A percentile compares a stretch with the other conserved stretches of the same genome.
Conservation (phyloP, 2,329 filamentous ascomycete genomes). For the Botrytis elliptica region DNA sequence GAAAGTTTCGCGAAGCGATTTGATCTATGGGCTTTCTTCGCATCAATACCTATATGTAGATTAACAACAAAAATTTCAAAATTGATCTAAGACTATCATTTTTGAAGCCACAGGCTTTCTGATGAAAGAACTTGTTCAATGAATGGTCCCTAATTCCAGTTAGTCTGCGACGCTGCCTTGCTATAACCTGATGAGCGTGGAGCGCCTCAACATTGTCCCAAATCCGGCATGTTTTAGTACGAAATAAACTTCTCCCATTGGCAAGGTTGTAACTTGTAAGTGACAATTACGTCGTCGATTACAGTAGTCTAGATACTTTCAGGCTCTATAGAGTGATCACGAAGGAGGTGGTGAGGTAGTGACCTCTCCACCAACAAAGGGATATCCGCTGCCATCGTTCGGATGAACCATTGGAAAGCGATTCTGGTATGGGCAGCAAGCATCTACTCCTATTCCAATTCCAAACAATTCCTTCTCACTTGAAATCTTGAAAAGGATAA, state of each 20-base stretch:
- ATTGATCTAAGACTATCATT: background rate
- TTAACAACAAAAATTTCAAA: background rate
- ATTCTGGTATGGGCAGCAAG: background rate
- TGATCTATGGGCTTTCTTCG: background rate
- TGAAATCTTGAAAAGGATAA: too few species aligned
- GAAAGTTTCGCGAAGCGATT: constrained; percentile 7
- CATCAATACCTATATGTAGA: background rate
- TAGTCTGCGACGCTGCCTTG: background rate
- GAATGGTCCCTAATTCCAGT: background rate
- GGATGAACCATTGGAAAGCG: too few species aligned
- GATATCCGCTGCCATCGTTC: background rate
- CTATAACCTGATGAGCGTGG: background rate
- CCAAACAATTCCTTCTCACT: too few species aligned
- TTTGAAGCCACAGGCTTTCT: background rate
- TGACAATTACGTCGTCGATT: background rate
- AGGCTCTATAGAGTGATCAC: background rate
- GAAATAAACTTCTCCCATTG: background rate
- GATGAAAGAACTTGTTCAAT: background rate
- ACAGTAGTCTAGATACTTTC: background rate
- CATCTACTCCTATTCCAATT: background rate
- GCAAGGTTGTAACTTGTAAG: background rate
- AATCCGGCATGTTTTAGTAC: background rate
- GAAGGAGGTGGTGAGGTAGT: background rate
- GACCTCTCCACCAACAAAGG: background rate
- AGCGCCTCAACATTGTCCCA: background rate